A percentile compares a stretch with the other conserved stretches of the same genome.
Evolutionary conservation across 2,329 filamentous ascomycete species (phyloP).

Genomic region (Penicillium sclerotigenum): DNA sequence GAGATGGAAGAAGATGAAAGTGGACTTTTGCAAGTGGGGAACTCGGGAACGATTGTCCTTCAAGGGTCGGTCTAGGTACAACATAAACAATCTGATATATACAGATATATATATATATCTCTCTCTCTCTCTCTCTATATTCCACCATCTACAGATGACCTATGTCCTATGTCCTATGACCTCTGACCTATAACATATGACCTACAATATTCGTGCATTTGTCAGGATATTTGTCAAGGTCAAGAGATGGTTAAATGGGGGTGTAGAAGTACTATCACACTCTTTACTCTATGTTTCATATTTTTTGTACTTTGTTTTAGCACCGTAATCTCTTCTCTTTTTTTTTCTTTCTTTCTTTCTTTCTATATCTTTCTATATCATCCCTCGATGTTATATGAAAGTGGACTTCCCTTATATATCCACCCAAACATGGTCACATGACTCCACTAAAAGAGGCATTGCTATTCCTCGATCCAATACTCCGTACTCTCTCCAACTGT

Average conservation of each 20-base stretch:
- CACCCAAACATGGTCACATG: neutral
- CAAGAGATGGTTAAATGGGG: neutral
- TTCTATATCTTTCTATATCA: neutral
- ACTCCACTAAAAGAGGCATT: neutral
- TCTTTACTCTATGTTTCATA: neutral
- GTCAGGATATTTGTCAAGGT: neutral
- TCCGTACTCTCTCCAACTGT: neutral
- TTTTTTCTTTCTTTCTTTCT: neutral
- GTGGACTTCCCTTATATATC: neutral
- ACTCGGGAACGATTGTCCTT: neutral
- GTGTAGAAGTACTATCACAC: neutral
- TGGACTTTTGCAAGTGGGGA: constrained; percentile 10
- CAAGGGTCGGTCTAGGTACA: no score
- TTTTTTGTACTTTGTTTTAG: neutral
- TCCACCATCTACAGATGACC: neutral
- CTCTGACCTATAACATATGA: neutral
- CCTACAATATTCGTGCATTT: neutral
- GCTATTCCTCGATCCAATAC: neutral
- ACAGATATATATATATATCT: no score
- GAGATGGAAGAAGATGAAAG: neutral
- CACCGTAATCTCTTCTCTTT: neutral
- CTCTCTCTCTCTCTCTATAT: no score
- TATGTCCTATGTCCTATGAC: neutral
- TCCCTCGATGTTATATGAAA: neutral
- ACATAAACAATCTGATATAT: no score